Evolutionary conservation across 2,329 filamentous ascomycete genomes (phyloP).

Genomic region (Pseudogymnoascus verrucosus): DNA sequence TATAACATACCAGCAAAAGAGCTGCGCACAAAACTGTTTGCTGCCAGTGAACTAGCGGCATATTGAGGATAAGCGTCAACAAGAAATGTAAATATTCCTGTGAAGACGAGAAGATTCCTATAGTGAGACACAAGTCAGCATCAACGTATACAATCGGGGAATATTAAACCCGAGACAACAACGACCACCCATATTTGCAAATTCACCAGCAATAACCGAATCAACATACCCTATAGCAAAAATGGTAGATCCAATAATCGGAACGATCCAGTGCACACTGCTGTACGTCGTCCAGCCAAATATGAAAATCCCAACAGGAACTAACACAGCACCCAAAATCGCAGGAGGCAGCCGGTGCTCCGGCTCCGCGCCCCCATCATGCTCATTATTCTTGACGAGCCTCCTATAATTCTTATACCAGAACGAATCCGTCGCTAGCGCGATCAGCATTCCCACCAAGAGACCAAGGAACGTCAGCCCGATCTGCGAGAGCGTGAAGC

Average conservation of each 20-base stretch:
- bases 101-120: conserved; percentile 70
- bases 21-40: conserved; percentile 73
- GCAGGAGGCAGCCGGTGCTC: conserved; percentile 77
- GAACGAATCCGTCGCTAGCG: conserved; percentile 54
- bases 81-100: conserved; percentile 76
- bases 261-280: conserved; percentile 66
- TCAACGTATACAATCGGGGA: neutral
- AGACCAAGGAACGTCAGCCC: conserved; percentile 73
- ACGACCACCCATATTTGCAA: neutral
- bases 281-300: conserved; percentile 81
- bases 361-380: conserved; percentile 58
- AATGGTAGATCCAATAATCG: conserved; percentile 63
- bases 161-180: conserved; percentile 7
- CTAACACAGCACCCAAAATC: conserved; percentile 66
- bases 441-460: conserved; percentile 58
- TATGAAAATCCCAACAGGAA: conserved; percentile 76
- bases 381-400: conserved; percentile 45
- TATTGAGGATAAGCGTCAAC: conserved; percentile 71
- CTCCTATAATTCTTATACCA: conserved; percentile 54
- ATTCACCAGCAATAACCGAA: neutral
- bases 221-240: conserved; percentile 61
- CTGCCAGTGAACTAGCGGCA: conserved; percentile 70
- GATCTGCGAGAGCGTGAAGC: conserved; percentile 69
- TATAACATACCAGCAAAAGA: conserved; percentile 56
- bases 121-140: neutral